Evolutionary conservation across 345 rosid species (phyloP), one percentile per base, ranked within the genome.

Genomic region (Toxicodendron radicans): DNA sequence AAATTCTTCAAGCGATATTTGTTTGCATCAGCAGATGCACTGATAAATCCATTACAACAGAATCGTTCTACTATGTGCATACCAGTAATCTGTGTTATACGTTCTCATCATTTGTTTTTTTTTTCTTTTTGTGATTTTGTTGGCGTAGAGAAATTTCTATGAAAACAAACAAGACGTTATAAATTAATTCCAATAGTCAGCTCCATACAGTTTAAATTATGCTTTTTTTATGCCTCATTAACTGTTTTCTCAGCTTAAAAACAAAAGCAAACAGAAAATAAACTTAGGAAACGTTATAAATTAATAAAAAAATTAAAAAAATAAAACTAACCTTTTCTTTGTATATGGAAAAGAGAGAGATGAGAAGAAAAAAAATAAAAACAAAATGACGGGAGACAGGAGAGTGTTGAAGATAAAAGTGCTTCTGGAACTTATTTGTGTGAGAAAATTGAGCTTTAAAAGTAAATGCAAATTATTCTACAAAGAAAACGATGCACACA

Each of bases 211-310:
- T 60, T 1, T 57, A 27, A 61, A 72, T 32, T 11, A 17, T 10
- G 24, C 20, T 48, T 10, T 48, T 14, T 9, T 66, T n/a, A 66
- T n/a, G 32, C 23, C 57, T 73, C 64, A 23, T 49, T 61, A 54
- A 73, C 62, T 58, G 33, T 46, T 66, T 51, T 35, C 8, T 68
- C 24, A 70, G 51, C 56, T 75, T 16, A 18, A 67, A 61, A 64
- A 16, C 16, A 24, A 8, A 38, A 38, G 8, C 43, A 38, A 5
- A 38, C 20, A 23, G 23, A 21, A 51, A 10, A 52, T 13, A 14
- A 16, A 54, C 54, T 24, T 21, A 20, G 51, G 49, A 21, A 58
- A 46, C 45, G 48, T 45, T 71, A 51, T 46, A 27, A 58, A 57
- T 21, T 16, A 38, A 5, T 38, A 38, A 38, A 6, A 38, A 27